phyloP scores from a whole-genome alignment of 1,284 basidiomycete species.

The Ceratorhiza oryzae-sativae region DNA sequence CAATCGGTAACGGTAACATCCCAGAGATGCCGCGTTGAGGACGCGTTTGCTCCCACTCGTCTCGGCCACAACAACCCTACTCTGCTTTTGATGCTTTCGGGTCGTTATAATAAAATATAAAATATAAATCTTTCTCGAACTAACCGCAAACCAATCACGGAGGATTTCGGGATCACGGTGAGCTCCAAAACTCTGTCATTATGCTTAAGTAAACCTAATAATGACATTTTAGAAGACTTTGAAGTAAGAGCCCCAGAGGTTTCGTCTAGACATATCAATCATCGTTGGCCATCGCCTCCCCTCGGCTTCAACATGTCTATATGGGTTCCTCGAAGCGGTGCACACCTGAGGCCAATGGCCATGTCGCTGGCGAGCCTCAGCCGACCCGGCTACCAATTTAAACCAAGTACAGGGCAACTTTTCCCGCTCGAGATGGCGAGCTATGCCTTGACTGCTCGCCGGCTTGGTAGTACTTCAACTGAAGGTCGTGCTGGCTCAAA shows the following conservation, averaged over 20 bases:
- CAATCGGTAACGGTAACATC: not conserved
- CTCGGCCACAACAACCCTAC: conserved; percentile 22
- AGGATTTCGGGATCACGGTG: not conserved
- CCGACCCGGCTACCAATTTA: conserved; percentile 32
- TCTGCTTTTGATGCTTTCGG: not conserved
- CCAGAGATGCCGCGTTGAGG: conserved; percentile 6
- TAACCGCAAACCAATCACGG: not conserved
- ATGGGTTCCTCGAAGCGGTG: conserved; percentile 37
- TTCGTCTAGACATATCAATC: not conserved
- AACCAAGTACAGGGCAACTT: conserved; percentile 1
- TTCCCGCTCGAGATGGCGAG: conserved; percentile 5
- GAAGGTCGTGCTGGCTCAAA: not conserved
- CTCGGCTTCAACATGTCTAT: conserved; percentile 37
- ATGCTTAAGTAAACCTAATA: not conserved
- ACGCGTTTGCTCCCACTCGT: conserved; percentile 5
- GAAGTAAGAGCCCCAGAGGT: not conserved
- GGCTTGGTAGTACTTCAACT: conserved; percentile 26
- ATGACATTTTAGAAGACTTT: conserved; percentile 6
- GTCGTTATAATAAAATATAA: too few species aligned
- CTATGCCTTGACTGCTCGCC: conserved; percentile 10
- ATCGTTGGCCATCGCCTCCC: not conserved
- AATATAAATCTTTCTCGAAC: too few species aligned
- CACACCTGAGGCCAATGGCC: conserved; percentile 20
- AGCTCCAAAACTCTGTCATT: not conserved
- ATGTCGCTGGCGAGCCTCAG: conserved; percentile 31